phyloP scores from a whole-genome alignment of 2,329 filamentous ascomycete species.

The Byssoonygena ceratinophila region DNA sequence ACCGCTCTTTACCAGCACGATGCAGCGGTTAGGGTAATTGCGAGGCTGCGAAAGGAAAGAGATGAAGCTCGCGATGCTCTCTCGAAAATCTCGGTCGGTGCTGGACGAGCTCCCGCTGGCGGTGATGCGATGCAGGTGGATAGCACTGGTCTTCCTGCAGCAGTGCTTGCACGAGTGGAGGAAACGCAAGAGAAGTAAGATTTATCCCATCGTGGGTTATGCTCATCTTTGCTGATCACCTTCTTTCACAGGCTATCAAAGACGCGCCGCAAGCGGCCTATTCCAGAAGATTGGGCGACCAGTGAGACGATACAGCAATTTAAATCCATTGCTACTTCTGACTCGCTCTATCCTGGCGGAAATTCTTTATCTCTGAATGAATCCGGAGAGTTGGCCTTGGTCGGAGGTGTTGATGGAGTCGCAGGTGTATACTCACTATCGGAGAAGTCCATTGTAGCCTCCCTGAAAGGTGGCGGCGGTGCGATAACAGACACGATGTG shows the following conservation, averaged over 20 bases:
- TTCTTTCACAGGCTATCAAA: constrained; percentile 58
- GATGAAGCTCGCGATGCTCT: constrained; percentile 87
- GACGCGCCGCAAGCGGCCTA: constrained; percentile 75
- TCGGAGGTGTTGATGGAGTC: constrained; percentile 64
- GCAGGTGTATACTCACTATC: constrained; percentile 70
- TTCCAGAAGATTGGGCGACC: constrained; percentile 77
- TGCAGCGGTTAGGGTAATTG: constrained; percentile 90
- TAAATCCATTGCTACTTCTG: constrained; percentile 43
- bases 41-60: constrained; percentile 75
- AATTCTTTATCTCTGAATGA: constrained; percentile 49
- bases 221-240: constrained; percentile 15
- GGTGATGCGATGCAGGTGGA: constrained; percentile 93
- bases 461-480: constrained; percentile 53
- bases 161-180: constrained; percentile 62
- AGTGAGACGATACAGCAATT: constrained; percentile 57
- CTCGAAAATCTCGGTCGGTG: constrained; percentile 68
- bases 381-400: constrained; percentile 55
- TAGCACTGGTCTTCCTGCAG: constrained; percentile 61
- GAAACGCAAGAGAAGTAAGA: constrained; percentile 68
- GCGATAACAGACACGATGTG: constrained; percentile 55
- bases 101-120: constrained; percentile 40
- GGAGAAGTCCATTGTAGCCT: constrained; percentile 62
- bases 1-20: constrained; percentile 95
- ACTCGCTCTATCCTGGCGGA: constrained; percentile 51
- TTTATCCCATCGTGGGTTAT: not conserved